Base-by-base conservation (phyloP, 2,329 filamentous ascomycete species). In the Trichoderma brevicompactum region DNA sequence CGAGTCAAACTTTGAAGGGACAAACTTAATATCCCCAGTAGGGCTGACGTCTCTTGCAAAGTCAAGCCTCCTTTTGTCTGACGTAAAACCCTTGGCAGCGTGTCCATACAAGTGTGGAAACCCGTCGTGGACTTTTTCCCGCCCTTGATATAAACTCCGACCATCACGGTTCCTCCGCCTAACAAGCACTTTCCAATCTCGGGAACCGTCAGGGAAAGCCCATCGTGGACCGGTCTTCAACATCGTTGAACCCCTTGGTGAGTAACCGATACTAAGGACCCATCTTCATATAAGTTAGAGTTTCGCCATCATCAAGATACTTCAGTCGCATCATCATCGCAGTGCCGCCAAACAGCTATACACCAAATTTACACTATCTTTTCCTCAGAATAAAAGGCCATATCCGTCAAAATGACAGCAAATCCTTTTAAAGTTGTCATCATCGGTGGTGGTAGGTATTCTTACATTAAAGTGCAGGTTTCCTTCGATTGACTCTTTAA, bases 341-440 rank as follows among this genome's bases (percentile, higher is more conserved):
- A 50, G 2, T 10, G 34, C 2, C 28, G 17, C 44, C 2, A 23
- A 34, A 34, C 48, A n/a, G 15, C 7, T n/a, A 6, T 1, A 9
- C 13, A 15, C 23, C 9, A 32, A 23, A 4, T 32, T 32, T n/a
- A 34, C 13, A 34, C 13, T n/a, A 2, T 5, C 5, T 3, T 2
- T 19, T 23, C 7, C 0, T n/a, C 10, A 8, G 8, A 5, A 23
- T 28, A 17, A 10, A 12, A 28, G 2, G 2, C 2, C 8, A 48
- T 4, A 3, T 1, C 7, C 13, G 10, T 12, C 13, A 50, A 34
- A 32, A 61, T 61, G 58, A n/a, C 19, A 28, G 2, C 10, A 3
- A 52, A 6, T 52, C 17, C 40, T 7, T 53, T 62, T 7, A 62
- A 52, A n/a, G 58, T 62, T 6, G 40, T 62, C 1, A 52, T 62